phyloP scores from a whole-genome alignment of 805 yeast genomes.

The Phaffomyces opuntiae region DNA sequence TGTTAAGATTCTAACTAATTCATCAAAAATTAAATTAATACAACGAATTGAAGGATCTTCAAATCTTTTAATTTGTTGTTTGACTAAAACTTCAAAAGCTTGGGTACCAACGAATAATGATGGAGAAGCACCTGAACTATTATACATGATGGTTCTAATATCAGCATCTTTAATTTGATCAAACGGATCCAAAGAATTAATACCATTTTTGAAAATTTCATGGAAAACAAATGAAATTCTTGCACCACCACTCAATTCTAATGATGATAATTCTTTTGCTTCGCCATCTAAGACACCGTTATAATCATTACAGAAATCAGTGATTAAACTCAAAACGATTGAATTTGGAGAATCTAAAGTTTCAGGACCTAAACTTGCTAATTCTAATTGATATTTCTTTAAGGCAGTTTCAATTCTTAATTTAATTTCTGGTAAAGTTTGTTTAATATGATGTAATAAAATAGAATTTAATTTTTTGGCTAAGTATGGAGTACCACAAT shows the following conservation, averaged over 20 bases:
- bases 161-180: constrained; percentile 94
- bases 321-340: constrained; percentile 82
- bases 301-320: constrained; percentile 88
- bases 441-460: constrained; percentile 81
- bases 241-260: constrained; percentile 96
- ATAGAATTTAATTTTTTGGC: constrained; percentile 88
- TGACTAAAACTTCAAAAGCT: constrained; percentile 92
- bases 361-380: constrained; percentile 77
- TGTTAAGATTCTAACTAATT: constrained; percentile 81
- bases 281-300: constrained; percentile 89
- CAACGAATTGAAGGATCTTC: constrained; percentile 91
- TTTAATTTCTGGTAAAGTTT: constrained; percentile 88
- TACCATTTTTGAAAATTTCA: constrained; percentile 90
- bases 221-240: constrained; percentile 96
- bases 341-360: constrained; percentile 85
- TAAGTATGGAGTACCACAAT: constrained; percentile 96
- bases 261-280: constrained; percentile 78
- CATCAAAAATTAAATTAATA: constrained; percentile 87
- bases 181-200: constrained; percentile 87
- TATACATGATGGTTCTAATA: constrained; percentile 93
- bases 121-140: constrained; percentile 94
- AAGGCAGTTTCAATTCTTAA: constrained; percentile 80
- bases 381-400: constrained; percentile 77
- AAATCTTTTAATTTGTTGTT: constrained; percentile 87
- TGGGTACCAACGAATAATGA: constrained; percentile 95